A percentile compares a stretch with the other conserved stretches of the same genome.
Evolutionary conservation across 495 filamentous ascomycete species (phyloP).

Genomic region (Lophiotrema nucula): DNA sequence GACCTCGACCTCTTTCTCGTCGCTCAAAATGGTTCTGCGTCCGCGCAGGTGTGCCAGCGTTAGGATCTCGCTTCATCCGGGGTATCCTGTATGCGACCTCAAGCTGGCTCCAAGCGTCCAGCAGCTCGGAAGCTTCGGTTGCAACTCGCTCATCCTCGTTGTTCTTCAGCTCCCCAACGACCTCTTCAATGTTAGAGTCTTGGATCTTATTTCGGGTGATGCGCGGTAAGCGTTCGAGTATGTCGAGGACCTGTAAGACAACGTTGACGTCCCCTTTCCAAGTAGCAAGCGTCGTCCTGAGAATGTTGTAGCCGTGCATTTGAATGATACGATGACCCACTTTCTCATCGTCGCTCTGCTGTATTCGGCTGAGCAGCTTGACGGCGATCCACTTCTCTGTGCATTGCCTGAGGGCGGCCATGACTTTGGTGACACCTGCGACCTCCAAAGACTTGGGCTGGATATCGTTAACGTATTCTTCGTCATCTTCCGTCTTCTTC

Average conservation of each 20-base stretch:
- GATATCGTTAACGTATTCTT: constrained; percentile 91
- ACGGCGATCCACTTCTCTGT: constrained; percentile 99
- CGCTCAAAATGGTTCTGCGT: constrained; percentile 63
- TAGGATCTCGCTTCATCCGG: constrained; percentile 65
- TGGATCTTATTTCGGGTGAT: constrained; percentile 96
- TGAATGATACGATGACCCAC: constrained; percentile 86
- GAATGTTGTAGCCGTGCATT: constrained; percentile 95
- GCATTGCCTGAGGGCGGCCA: constrained; percentile 97
- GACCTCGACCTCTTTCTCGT: constrained; percentile 44
- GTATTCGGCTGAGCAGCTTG: constrained; percentile 87
- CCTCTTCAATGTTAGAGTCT: constrained; percentile 91
- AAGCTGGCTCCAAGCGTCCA: constrained; percentile 84
- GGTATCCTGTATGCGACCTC: constrained; percentile 95
- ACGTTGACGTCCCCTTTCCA: constrained; percentile 89
- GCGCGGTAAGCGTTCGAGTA: constrained; percentile 83
- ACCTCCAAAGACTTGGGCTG: constrained; percentile 82
- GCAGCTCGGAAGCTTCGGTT: constrained; percentile 63
- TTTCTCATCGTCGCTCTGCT: constrained; percentile 83
- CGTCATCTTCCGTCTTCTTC: constrained; percentile 91
- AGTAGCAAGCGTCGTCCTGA: constrained; percentile 76
- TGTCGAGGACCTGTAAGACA: constrained; percentile 82
- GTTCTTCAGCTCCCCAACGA: constrained; percentile 65
- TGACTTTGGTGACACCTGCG: constrained; percentile 90
- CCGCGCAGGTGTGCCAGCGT: constrained; percentile 54
- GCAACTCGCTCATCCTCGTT: constrained; percentile 74